phyloP scores from a whole-genome alignment of 2,329 filamentous ascomycete species.

The Akanthomyces muscarius region DNA sequence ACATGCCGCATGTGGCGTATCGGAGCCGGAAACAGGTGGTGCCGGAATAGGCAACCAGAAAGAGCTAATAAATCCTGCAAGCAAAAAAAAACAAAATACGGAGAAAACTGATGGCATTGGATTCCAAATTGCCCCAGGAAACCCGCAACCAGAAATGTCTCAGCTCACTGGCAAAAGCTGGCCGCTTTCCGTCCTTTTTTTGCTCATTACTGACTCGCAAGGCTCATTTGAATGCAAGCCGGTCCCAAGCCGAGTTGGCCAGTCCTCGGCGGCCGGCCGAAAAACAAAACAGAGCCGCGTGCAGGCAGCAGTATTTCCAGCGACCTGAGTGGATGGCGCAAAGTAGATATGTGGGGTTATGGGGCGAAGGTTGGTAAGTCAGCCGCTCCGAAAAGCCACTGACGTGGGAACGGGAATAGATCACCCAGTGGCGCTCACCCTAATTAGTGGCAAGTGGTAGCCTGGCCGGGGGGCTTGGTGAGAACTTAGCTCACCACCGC shows the following conservation, averaged over 20 bases:
- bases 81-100: not conserved
- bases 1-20: not conserved
- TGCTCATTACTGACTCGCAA: no score
- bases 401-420: not conserved
- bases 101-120: not conserved
- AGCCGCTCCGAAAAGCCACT: slow-evolving; percentile 7
- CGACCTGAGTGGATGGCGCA: not conserved
- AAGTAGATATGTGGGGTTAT: not conserved
- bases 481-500: not conserved
- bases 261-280: not conserved
- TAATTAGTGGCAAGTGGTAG: not conserved
- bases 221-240: no score
- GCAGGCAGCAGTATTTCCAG: slow-evolving; percentile 16
- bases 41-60: not conserved
- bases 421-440: not conserved
- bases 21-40: not conserved
- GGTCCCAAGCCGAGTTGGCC: not conserved
- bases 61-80: no score
- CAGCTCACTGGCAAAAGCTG: no score
- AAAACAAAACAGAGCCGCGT: not conserved
- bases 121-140: not conserved
- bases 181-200: no score
- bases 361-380: not conserved
- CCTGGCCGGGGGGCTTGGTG: not conserved
- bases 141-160: no score